Percentiles rank a stretch among this genome's conserved stretches.
Conservation (phyloP, 1,139 yeast species). For the Blastobotrys petasosporus region DNA sequence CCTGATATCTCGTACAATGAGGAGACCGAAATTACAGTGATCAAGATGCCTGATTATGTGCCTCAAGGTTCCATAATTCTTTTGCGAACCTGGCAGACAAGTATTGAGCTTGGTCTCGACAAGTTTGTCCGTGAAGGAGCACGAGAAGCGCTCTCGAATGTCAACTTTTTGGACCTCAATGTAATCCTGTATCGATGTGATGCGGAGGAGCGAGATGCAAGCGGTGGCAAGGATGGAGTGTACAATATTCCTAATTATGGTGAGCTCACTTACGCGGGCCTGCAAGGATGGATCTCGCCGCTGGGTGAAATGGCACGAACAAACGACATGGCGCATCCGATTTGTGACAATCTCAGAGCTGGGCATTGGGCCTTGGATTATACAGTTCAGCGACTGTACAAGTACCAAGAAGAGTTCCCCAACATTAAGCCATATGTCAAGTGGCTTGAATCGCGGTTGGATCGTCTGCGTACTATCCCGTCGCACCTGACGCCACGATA, state of each 20-base stretch:
- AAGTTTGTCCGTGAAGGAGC: slow-evolving; percentile 67
- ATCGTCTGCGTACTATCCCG: slow-evolving; percentile 63
- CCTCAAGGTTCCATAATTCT: slow-evolving; percentile 91
- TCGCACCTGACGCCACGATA: slow-evolving; percentile 79
- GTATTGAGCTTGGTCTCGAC: slow-evolving; percentile 59
- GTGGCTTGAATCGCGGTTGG: slow-evolving; percentile 67
- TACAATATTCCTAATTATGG: slow-evolving; percentile 75
- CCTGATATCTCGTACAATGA: slow-evolving; percentile 45
- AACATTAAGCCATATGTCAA: slow-evolving; percentile 48
- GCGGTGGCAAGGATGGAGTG: slow-evolving; percentile 64
- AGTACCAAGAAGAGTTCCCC: slow-evolving; percentile 44
- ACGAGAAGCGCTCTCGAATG: slow-evolving; percentile 55
- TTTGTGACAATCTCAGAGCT: slow-evolving; percentile 70
- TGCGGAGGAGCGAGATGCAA: slow-evolving; percentile 79
- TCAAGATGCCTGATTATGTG: slow-evolving; percentile 54
- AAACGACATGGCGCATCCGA: slow-evolving; percentile 78
- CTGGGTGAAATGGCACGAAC: slow-evolving; percentile 55
- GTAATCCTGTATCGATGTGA: slow-evolving; percentile 72
- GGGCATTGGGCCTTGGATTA: slow-evolving; percentile 92
- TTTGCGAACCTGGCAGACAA: slow-evolving; percentile 54
- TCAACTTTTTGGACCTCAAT: slow-evolving; percentile 67
- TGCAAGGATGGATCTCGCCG: slow-evolving; percentile 86
- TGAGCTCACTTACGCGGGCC: slow-evolving; percentile 72
- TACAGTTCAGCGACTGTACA: slow-evolving; percentile 54
- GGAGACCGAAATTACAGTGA: slow-evolving; percentile 38